Conservation (phyloP, 2,329 filamentous ascomycete species). For the Aspergillus pseudoglaucus region DNA sequence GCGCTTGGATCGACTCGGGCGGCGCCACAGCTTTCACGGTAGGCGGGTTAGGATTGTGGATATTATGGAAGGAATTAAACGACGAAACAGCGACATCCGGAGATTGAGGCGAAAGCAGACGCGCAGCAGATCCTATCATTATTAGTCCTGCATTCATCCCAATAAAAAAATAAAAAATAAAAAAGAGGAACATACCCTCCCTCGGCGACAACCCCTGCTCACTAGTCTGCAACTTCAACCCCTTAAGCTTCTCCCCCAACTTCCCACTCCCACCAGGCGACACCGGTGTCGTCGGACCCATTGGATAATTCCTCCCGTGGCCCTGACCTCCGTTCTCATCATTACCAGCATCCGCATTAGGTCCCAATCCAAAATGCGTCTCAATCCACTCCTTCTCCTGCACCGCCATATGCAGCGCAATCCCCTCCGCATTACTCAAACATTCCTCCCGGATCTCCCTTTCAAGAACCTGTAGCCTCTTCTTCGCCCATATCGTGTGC, state of each 20-base stretch:
- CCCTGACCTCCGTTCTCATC: constrained; percentile 14
- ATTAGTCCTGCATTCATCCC: no score
- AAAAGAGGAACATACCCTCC: constrained; percentile 27
- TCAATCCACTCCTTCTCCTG: constrained; percentile 83
- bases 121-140: constrained; percentile 2
- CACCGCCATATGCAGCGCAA: constrained; percentile 75
- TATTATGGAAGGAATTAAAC: constrained; percentile 54
- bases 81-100: constrained; percentile 59
- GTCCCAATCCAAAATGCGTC: constrained; percentile 63
- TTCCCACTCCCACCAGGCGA: constrained; percentile 58
- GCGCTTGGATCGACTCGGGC: constrained; percentile 31
- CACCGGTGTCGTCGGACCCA: constrained; percentile 51
- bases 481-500: constrained; percentile 86
- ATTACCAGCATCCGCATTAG: constrained; percentile 29
- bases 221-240: constrained; percentile 70
- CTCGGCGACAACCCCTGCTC: constrained; percentile 55
- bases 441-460: constrained; percentile 70
- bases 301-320: constrained; percentile 20
- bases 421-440: constrained; percentile 67
- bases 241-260: constrained; percentile 71
- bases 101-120: constrained; percentile 56
- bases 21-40: constrained; percentile 28
- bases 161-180: not conserved
- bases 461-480: constrained; percentile 66
- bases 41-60: constrained; percentile 19